Conservation (phyloP, 768 basidiomycete species). For the Auricularia heimuer region DNA sequence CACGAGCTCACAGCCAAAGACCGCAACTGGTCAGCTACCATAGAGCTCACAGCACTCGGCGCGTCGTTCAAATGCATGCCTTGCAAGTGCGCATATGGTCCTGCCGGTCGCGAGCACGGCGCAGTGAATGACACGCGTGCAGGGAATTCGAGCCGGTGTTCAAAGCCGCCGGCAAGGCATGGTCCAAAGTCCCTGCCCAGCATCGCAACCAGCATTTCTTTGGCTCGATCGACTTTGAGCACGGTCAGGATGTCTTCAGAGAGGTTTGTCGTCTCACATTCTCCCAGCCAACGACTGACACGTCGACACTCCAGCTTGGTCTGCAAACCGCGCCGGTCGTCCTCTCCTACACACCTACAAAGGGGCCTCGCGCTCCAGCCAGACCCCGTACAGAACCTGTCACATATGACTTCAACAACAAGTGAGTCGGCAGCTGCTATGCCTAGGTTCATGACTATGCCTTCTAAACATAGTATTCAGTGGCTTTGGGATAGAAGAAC, state of each 20-base stretch:
- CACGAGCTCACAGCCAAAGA: slow-evolving; percentile 66
- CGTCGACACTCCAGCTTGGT: slow-evolving; percentile 47
- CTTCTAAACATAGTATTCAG: slow-evolving; percentile 31
- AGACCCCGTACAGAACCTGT: slow-evolving; percentile 45
- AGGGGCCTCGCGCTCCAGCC: slow-evolving; percentile 58
- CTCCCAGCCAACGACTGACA: not conserved
- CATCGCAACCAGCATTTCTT: slow-evolving; percentile 86
- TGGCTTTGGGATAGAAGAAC: slow-evolving; percentile 69
- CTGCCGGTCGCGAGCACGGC: not conserved
- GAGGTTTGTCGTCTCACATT: slow-evolving; percentile 37
- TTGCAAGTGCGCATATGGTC: slow-evolving; percentile 59
- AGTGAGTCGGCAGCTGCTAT: slow-evolving; percentile 33
- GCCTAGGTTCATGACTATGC: not conserved
- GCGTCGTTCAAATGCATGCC: slow-evolving; percentile 76
- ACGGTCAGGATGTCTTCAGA: slow-evolving; percentile 67
- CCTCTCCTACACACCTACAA: slow-evolving; percentile 58
- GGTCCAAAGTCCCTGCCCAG: slow-evolving; percentile 49
- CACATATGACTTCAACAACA: slow-evolving; percentile 63
- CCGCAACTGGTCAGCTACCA: slow-evolving; percentile 78
- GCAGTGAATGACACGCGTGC: slow-evolving; percentile 3
- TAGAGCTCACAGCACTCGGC: slow-evolving; percentile 85
- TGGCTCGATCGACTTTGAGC: slow-evolving; percentile 80
- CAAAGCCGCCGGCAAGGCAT: slow-evolving; percentile 74
- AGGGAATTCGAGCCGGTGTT: slow-evolving; percentile 84
- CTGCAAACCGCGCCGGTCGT: slow-evolving; percentile 80